phyloP scores from a whole-genome alignment of 2,329 filamentous ascomycete species.

The Fusarium humuli region DNA sequence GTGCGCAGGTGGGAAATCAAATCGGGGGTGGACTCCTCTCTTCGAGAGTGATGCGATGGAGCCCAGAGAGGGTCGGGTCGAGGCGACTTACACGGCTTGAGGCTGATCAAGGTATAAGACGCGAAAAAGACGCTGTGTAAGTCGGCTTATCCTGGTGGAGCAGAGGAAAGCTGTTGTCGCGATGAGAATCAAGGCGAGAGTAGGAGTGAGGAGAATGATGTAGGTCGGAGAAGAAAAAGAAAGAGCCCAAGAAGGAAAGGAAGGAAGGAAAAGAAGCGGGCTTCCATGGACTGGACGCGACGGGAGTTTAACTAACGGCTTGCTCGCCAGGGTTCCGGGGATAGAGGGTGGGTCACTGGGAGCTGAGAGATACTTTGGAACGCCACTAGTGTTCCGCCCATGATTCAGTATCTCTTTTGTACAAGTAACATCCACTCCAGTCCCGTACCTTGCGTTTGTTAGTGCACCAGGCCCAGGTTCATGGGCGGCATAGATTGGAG shows the following conservation, averaged over 20 bases:
- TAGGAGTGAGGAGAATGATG: slow-evolving; percentile 21
- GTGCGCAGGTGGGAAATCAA: slow-evolving; percentile 41
- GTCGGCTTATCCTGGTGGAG: background rate
- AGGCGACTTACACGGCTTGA: slow-evolving; percentile 51
- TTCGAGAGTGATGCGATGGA: slow-evolving; percentile 35
- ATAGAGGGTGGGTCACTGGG: slow-evolving; percentile 36
- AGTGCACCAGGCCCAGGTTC: slow-evolving; percentile 21
- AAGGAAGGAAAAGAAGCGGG: slow-evolving; percentile 42
- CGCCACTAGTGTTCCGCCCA: background rate
- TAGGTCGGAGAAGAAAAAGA: slow-evolving; percentile 35
- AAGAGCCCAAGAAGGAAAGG: slow-evolving; percentile 22
- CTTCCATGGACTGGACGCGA: slow-evolving; percentile 43
- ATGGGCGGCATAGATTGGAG: background rate
- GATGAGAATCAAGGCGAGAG: slow-evolving; percentile 2
- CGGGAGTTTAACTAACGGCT: slow-evolving; percentile 43
- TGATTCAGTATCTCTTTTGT: slow-evolving; percentile 28
- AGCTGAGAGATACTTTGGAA: slow-evolving; percentile 18
- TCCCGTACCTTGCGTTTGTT: slow-evolving; percentile 30
- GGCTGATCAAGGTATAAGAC: slow-evolving; percentile 22
- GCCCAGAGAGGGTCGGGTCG: background rate
- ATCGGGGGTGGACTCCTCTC: slow-evolving; percentile 36
- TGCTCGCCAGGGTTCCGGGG: slow-evolving; percentile 43
- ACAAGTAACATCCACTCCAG: slow-evolving; percentile 20
- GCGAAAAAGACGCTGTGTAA: slow-evolving; percentile 34
- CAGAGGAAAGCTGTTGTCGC: slow-evolving; percentile 19